Base-by-base conservation (phyloP, 2,329 filamentous ascomycete species). In the Colletotrichum sp. region DNA sequence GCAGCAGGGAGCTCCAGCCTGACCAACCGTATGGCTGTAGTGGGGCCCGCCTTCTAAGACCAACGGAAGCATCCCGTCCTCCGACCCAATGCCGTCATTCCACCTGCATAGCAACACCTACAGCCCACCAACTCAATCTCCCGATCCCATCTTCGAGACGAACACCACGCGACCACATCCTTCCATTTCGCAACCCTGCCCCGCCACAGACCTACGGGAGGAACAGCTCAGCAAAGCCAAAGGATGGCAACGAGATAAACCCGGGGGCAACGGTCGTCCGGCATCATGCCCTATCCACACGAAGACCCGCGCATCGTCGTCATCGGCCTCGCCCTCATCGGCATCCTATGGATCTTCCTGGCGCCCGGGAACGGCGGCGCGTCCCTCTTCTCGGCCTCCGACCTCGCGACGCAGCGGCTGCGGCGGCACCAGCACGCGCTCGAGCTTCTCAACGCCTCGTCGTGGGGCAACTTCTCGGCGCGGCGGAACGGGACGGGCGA, bases 401-500 rank as follows among this genome's bases (percentile, higher is more conserved):
- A 74, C 31, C 72, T 74, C 47, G 72, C 72, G 11, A 72, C 66
- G 16, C 69, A 86, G 68, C 87, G 89, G 13, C 83, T 92, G 18
- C 82, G 81, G n/a, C 85, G 86, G 51, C 89, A 91, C 75, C 85
- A 87, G 55, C 81, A 86, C 70, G 87, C 89, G 3, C 88, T 90
- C 74, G 81, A 84, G 64, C 82, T 90, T 21, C 82, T 93, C 54
- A 91, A 91, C 78, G 82, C 81, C 70, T 90, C 90, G 21, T 81
- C 79, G 75, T 93, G 90, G 90, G 89, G 89, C 64, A 90, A 92
- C 80, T 93, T 93, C 79, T 78, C 83, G 18, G 90, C 90, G 13
- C 80, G 78, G n/a, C 58, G 68, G 27, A 74, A 75, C 61, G 62
- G 61, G 12, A 27, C 77, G 24, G 77, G 73, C 18, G 72, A 76